Evolutionary conservation across 75 land plant genomes (phyloP), one percentile per base, ranked within the genome.

Genomic region (Picea sitchensis): DNA sequence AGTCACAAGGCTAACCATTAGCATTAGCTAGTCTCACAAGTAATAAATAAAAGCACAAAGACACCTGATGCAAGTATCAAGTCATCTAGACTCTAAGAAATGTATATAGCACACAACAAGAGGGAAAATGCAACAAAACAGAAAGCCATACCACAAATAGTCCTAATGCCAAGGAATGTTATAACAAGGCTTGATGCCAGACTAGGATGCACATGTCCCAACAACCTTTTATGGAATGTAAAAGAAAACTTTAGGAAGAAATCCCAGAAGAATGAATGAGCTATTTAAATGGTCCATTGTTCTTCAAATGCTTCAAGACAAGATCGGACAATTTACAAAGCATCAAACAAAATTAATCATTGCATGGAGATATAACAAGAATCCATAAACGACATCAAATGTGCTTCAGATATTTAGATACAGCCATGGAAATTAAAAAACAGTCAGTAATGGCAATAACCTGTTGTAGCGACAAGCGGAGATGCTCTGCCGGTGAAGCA

Each of bases 401-500:
- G 38, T 36, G 4, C 4, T 15, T 5, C 17, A 67, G 72, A 68
- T 36, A 32, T 38, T 36, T 68, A 36, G 32, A 68, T 38, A 1
- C 5, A 38, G 17, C 9, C 51, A 17, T 38, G 72, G 47, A 68
- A 68, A 36, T 36, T 36, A 36, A 36, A 18, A n/a, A 68, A 20
- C 72, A 68, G 51, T 68, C 51, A 68, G n/a, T 11, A 68, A 20
- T 14, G 14, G 36, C 44, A 72, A 56, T 38, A 59, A 97, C 99
- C 98, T 97, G 93, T 80, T 93, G 90, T 68, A 97, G 68, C 73
- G 94, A 88, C 26, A 84, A 86, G 20, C 92, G 92, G 65, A 97
- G 83, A 61, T 94, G 91, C 84, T 97, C 99, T 56, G 86, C 65
- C 21, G 99, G 99, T 38, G 98, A 87, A 65, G 95, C 92, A 61